Evolutionary conservation across 805 yeast species (phyloP).

Genomic region (Kodamaea leandrae): DNA sequence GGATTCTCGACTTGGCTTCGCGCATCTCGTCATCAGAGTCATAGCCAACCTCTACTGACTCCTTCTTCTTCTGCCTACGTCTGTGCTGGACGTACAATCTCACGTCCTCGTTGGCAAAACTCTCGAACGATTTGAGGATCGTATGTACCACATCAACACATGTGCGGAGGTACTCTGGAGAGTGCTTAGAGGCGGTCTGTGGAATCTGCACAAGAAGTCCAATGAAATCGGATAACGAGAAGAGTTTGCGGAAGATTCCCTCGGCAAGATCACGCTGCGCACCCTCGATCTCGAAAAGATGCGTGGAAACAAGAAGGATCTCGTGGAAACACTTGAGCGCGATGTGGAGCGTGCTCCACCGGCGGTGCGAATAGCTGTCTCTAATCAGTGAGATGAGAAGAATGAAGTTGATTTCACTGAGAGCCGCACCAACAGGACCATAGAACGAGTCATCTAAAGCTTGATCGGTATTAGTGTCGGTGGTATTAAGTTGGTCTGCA

Average conservation of each 20-base stretch:
- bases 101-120: slow-evolving; percentile 56
- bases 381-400: slow-evolving; percentile 49
- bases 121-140: slow-evolving; percentile 64
- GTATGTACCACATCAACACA: slow-evolving; percentile 65
- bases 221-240: slow-evolving; percentile 61
- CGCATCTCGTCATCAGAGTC: slow-evolving; percentile 21
- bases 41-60: slow-evolving; percentile 25
- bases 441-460: slow-evolving; percentile 15
- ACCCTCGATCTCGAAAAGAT: slow-evolving; percentile 39
- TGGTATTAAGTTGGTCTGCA: slow-evolving; percentile 2
- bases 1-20: slow-evolving; percentile 28
- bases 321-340: slow-evolving; percentile 66
- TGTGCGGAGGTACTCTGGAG: slow-evolving; percentile 59
- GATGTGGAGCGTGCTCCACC: slow-evolving; percentile 66
- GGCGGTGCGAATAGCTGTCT: slow-evolving; percentile 38
- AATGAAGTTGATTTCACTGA: slow-evolving; percentile 61
- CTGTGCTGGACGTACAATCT: slow-evolving; percentile 47
- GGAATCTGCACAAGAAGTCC: slow-evolving; percentile 59
- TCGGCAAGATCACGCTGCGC: slow-evolving; percentile 46
- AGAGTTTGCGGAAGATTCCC: slow-evolving; percentile 64
- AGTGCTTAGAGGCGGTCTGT: slow-evolving; percentile 57
- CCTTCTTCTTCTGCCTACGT: slow-evolving; percentile 33
- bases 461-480: slow-evolving; percentile 5
- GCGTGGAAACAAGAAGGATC: slow-evolving; percentile 48
- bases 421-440: slow-evolving; percentile 51